These are phyloP conservation scores for Boletus reticulatus DNA, from an alignment of 768 basidiomycete genomes.

Conservation along the genomic window DNA sequence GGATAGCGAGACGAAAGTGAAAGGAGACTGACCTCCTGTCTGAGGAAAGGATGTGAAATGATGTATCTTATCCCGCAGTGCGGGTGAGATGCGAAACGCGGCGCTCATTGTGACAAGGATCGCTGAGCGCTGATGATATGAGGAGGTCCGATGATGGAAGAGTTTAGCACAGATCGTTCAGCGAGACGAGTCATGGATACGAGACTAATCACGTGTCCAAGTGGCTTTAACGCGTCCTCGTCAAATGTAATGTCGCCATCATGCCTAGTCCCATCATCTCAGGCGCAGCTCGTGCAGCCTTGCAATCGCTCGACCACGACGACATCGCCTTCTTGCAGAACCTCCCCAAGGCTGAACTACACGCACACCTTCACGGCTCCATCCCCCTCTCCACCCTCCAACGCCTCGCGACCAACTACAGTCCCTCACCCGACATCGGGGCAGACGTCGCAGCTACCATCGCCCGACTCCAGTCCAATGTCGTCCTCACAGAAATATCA, in stretches of 20 bases:
- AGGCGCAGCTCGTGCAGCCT: slow-evolving; percentile 45
- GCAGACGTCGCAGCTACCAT: slow-evolving; percentile 46
- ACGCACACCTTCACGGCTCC: slow-evolving; percentile 84
- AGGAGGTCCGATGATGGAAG: no score
- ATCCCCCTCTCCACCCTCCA: slow-evolving; percentile 67
- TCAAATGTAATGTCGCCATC: no score
- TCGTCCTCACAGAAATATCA: slow-evolving; percentile 48
- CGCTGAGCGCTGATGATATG: background rate
- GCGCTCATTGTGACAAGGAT: slow-evolving; percentile 32
- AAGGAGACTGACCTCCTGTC: slow-evolving; percentile 66
- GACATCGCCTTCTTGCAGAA: slow-evolving; percentile 59
- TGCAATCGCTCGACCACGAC: slow-evolving; percentile 46
- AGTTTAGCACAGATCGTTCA: no score
- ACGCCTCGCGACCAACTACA: slow-evolving; percentile 52
- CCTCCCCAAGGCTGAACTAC: slow-evolving; percentile 81
- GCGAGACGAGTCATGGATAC: no score
- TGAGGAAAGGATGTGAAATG: slow-evolving; percentile 92
- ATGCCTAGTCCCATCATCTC: slow-evolving; percentile 5
- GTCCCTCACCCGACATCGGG: slow-evolving; percentile 19
- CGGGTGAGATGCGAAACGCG: slow-evolving; percentile 68
- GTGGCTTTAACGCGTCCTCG: no score
- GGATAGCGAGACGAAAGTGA: background rate
- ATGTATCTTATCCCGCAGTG: slow-evolving; percentile 87
- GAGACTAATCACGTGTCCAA: no score
- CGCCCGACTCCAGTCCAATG: slow-evolving; percentile 36